phyloP scores from a whole-genome alignment of 192 early-diverging fungal species.

The Backusella tarrabulga region DNA sequence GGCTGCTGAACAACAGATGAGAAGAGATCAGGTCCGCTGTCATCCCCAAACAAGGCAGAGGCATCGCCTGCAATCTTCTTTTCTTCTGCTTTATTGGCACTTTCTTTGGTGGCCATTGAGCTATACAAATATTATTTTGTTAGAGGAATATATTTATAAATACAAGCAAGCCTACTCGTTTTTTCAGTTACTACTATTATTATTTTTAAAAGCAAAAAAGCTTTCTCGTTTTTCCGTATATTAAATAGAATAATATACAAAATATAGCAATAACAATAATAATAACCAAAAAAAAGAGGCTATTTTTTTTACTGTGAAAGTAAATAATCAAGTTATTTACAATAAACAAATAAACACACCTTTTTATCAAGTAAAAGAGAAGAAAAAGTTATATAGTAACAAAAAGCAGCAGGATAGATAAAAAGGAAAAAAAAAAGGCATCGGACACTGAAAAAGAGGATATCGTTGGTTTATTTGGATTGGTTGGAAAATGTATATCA shows the following conservation, averaged over 20 bases:
- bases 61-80: conserved; percentile 14
- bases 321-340: neutral
- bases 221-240: neutral
- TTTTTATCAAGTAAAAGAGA: neutral
- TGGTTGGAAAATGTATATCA: neutral
- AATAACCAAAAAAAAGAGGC: neutral
- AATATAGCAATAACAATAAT: neutral
- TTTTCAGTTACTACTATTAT: neutral
- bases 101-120: neutral
- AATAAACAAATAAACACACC: neutral
- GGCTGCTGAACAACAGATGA: neutral
- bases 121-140: neutral
- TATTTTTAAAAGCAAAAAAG: neutral
- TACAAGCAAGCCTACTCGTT: neutral
- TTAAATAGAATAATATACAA: neutral
- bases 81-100: neutral
- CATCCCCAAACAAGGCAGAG: conserved; percentile 17
- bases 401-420: neutral
- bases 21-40: conserved; percentile 9
- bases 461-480: neutral
- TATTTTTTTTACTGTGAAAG: neutral
- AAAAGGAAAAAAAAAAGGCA: neutral
- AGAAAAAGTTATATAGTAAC: neutral
- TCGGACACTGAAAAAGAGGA: conserved; percentile 7
- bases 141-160: neutral